Percentiles rank a stretch among this genome's conserved stretches.
Conservation (phyloP, 2,329 filamentous ascomycete genomes). For the Colletotrichum falcatum region DNA sequence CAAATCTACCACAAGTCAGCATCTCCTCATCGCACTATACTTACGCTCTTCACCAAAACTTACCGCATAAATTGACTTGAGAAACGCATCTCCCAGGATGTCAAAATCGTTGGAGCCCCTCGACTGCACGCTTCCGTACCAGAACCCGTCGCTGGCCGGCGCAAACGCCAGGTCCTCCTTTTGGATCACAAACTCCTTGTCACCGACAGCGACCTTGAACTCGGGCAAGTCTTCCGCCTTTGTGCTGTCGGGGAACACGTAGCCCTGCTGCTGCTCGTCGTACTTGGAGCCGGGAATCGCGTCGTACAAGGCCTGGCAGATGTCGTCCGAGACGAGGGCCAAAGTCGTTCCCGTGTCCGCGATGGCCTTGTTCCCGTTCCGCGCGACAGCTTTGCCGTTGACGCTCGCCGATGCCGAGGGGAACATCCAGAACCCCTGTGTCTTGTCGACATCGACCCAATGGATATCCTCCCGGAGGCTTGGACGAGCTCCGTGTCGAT, state of each 20-base stretch:
- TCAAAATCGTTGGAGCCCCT: constrained; percentile 35
- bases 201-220: constrained; percentile 67
- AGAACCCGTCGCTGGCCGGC: constrained; percentile 26
- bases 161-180: constrained; percentile 37
- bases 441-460: constrained; percentile 71
- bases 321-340: constrained; percentile 57
- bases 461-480: constrained; percentile 66
- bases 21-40: background rate
- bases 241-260: constrained; percentile 58
- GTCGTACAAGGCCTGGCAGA: constrained; percentile 45
- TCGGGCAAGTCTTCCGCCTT: constrained; percentile 53
- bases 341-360: constrained; percentile 73
- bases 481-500: constrained; percentile 74
- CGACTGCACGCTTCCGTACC: constrained; percentile 38
- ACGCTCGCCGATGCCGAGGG: constrained; percentile 67
- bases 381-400: constrained; percentile 54
- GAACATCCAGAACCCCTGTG: constrained; percentile 78
- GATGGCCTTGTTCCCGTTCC: constrained; percentile 59
- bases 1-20: constrained; percentile 30
- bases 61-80: constrained; percentile 39
- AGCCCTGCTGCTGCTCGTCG: constrained; percentile 43
- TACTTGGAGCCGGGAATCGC: constrained; percentile 44
- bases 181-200: constrained; percentile 53
- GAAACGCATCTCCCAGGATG: constrained; percentile 32
- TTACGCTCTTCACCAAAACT: background rate